A percentile compares a stretch with the other conserved stretches of the same genome.
Evolutionary conservation across 495 filamentous ascomycete species (phyloP).

Genomic region (Stereocaulon alpinum): DNA sequence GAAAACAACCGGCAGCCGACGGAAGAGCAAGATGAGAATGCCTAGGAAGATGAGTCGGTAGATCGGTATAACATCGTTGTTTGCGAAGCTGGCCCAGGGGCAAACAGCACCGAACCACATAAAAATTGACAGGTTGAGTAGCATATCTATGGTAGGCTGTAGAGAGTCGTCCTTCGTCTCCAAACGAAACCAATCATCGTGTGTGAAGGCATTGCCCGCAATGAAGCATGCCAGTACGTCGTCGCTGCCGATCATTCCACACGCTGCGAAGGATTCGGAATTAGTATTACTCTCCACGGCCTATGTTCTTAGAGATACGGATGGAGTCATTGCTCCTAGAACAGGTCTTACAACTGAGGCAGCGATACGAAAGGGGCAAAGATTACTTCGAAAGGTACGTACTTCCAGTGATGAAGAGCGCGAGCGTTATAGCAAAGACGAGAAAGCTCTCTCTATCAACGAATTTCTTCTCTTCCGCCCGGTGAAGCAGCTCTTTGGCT

Average conservation of each 20-base stretch:
- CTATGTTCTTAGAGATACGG: constrained; percentile 23
- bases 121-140: constrained; percentile 78
- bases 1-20: constrained; percentile 69
- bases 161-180: constrained; percentile 81
- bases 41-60: constrained; percentile 69
- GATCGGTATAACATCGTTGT: constrained; percentile 62
- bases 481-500: constrained; percentile 71
- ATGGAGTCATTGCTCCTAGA: too few relatives aligned
- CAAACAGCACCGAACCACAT: constrained; percentile 88
- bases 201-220: constrained; percentile 83
- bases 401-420: constrained; percentile 45
- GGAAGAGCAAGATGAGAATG: constrained; percentile 67
- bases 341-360: too few relatives aligned
- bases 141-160: constrained; percentile 81
- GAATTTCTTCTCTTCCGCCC: constrained; percentile 70
- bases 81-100: constrained; percentile 62
- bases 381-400: too few relatives aligned
- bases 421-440: constrained; percentile 77
- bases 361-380: too few relatives aligned
- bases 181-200: constrained; percentile 89
- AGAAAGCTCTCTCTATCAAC: constrained; percentile 87
- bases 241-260: constrained; percentile 82
- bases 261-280: constrained; percentile 28
- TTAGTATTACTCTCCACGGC: too few relatives aligned
- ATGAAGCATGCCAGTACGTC: constrained; percentile 91